phyloP scores from a whole-genome alignment of 2,329 filamentous ascomycete species.

The Xylaria multiplex region DNA sequence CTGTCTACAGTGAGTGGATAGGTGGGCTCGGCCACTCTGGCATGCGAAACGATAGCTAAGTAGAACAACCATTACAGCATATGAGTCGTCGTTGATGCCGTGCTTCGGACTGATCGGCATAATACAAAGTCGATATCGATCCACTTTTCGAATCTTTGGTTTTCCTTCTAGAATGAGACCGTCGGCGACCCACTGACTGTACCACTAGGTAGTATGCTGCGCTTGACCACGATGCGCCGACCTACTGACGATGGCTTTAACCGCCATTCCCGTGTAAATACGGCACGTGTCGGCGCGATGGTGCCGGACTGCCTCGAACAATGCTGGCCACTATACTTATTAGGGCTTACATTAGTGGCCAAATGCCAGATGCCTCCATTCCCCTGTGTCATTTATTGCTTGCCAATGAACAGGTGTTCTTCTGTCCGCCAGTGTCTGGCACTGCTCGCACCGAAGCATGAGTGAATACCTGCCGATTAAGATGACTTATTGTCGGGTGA shows the following conservation, averaged over 20 bases:
- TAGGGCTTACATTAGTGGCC: background rate
- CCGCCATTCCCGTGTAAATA: background rate
- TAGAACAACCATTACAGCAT: too few species aligned
- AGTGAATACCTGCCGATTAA: background rate
- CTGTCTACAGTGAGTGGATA: background rate
- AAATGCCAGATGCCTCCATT: background rate
- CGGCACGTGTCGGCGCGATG: slow-evolving; percentile 11
- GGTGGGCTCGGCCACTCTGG: too few species aligned
- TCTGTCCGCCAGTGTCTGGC: background rate
- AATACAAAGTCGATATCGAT: slow-evolving; percentile 6
- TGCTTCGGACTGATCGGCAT: slow-evolving; percentile 2
- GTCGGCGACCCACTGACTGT: slow-evolving; percentile 11
- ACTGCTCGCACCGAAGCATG: background rate
- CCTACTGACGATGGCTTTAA: slow-evolving; percentile 1
- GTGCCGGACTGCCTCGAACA: background rate
- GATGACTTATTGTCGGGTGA: background rate
- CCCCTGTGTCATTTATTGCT: background rate
- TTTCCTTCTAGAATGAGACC: slow-evolving; percentile 6
- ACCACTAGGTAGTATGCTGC: too few species aligned
- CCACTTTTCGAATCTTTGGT: slow-evolving; percentile 17
- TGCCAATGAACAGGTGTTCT: slow-evolving; percentile 9
- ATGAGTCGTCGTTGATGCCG: background rate
- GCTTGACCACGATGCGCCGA: background rate
- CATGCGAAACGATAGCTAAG: background rate
- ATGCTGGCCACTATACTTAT: slow-evolving; percentile 8